Percentiles rank a stretch among this genome's conserved stretches.
These are phyloP conservation scores for Thymus quinquecostatus DNA, from an alignment of 257 asterid genomes.

Conservation along the genomic window DNA sequence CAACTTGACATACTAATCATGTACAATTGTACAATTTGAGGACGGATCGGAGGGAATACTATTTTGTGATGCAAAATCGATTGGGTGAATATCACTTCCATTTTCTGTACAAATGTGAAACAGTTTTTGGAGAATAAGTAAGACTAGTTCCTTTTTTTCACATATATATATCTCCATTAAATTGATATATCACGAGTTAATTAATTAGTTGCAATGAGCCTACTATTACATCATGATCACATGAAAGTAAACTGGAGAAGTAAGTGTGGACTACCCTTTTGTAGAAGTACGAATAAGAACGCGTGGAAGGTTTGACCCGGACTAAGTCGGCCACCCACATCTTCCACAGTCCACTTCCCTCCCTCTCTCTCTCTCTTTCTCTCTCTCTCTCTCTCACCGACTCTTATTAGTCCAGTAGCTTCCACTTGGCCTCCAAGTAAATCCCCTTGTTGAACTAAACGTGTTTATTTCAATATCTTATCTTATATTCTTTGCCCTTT, in stretches of 20 bases:
- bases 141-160: too few species aligned
- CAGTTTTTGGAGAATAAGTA: background rate
- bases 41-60: too few species aligned
- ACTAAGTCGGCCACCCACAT: slow-evolving; percentile 36
- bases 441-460: slow-evolving; percentile 18
- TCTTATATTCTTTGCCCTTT: background rate
- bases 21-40: too few species aligned
- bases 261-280: background rate
- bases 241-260: background rate
- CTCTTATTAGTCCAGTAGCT: slow-evolving; percentile 26
- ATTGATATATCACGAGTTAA: background rate
- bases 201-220: background rate
- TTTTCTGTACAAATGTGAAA: background rate
- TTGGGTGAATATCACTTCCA: background rate
- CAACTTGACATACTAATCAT: too few species aligned
- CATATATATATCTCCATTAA: background rate
- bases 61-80: too few species aligned
- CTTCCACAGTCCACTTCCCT: background rate
- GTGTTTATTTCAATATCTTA: slow-evolving; percentile 11
- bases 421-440: slow-evolving; percentile 38
- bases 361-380: background rate
- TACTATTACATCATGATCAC: background rate
- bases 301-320: slow-evolving; percentile 44
- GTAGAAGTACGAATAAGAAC: slow-evolving; percentile 15
- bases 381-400: slow-evolving; percentile 14